Conservation (phyloP, 768 basidiomycete genomes). For the Collybia mongolica region DNA sequence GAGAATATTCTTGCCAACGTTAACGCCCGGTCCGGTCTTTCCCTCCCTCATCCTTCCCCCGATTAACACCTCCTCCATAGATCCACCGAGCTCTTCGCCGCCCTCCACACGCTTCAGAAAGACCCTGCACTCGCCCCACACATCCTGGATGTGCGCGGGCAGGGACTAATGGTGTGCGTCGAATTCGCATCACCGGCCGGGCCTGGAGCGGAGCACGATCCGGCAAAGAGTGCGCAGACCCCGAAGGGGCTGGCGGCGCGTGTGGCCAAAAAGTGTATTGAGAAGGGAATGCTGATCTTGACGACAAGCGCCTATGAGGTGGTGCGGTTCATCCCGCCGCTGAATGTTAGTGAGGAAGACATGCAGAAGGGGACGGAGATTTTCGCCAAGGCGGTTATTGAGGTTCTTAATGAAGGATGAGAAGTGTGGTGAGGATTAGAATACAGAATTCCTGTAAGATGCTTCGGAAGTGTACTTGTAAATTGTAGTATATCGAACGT, state of each 20-base stretch:
- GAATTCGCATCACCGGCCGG: conserved; percentile 70
- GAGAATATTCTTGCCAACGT: conserved; percentile 87
- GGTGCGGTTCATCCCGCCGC: conserved; percentile 89
- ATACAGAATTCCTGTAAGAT: too few relatives aligned
- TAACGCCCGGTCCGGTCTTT: conserved; percentile 49
- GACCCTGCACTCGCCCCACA: conserved; percentile 49
- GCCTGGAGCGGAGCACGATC: conserved; percentile 45
- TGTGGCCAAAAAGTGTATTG: conserved; percentile 77
- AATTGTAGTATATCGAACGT: too few relatives aligned
- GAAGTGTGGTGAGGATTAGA: too few relatives aligned
- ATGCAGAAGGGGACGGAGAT: conserved; percentile 65
- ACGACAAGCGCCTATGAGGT: conserved; percentile 90
- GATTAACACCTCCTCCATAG: conserved; percentile 30
- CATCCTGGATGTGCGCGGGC: conserved; percentile 86
- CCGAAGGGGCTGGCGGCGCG: conserved; percentile 59
- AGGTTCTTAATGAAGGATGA: conserved; percentile 56
- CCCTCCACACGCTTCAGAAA: conserved; percentile 56
- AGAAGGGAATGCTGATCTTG: conserved; percentile 82
- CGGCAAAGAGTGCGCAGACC: conserved; percentile 26
- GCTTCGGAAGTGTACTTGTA: too few relatives aligned
- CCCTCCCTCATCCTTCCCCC: background rate
- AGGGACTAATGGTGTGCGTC: conserved; percentile 86
- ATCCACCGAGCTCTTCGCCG: conserved; percentile 68
- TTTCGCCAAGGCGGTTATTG: conserved; percentile 68
- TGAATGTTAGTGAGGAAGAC: conserved; percentile 79